Conservation (phyloP, 2,329 filamentous ascomycete species). For the Colletotrichum plurivorum region DNA sequence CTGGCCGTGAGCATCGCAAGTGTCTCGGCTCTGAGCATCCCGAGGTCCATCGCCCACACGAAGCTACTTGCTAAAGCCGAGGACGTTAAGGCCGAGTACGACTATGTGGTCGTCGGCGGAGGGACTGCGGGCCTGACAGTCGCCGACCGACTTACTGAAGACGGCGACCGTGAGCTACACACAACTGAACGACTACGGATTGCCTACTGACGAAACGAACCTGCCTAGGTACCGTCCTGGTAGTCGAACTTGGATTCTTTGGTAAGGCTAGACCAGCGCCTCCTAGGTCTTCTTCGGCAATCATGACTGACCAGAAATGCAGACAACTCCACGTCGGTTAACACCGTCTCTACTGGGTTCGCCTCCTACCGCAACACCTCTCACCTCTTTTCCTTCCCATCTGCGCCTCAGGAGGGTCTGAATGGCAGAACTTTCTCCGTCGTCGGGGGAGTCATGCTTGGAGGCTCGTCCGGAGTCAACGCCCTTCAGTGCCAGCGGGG, state of each 20-base stretch:
- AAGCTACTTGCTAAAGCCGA: conserved; percentile 7
- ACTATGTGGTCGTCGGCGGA: conserved; percentile 45
- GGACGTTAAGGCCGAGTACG: conserved; percentile 38
- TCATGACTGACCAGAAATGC: not conserved
- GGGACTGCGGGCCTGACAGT: conserved; percentile 41
- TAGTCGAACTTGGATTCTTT: conserved; percentile 43
- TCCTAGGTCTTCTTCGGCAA: not conserved
- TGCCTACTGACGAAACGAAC: not conserved
- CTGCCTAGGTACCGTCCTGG: conserved; percentile 38
- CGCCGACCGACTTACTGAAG: conserved; percentile 41
- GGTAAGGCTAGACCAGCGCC: conserved; percentile 23
- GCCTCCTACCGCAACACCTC: conserved; percentile 26
- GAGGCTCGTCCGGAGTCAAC: conserved; percentile 48
- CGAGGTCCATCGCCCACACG: conserved; percentile 20
- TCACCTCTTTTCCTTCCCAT: conserved; percentile 33
- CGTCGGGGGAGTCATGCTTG: conserved; percentile 44
- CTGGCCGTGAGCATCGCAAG: not conserved
- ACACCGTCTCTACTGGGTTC: conserved; percentile 39
- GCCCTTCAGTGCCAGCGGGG: conserved; percentile 48
- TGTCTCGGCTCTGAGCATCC: conserved; percentile 3
- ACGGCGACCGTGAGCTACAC: conserved; percentile 38
- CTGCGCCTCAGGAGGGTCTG: conserved; percentile 41
- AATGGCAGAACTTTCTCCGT: conserved; percentile 39
- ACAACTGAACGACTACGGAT: not conserved
- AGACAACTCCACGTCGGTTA: conserved; percentile 44